A percentile compares a stretch with the other conserved stretches of the same genome.
phyloP scores from a whole-genome alignment of 495 filamentous ascomycete species.

The Acidiella bohemica region DNA sequence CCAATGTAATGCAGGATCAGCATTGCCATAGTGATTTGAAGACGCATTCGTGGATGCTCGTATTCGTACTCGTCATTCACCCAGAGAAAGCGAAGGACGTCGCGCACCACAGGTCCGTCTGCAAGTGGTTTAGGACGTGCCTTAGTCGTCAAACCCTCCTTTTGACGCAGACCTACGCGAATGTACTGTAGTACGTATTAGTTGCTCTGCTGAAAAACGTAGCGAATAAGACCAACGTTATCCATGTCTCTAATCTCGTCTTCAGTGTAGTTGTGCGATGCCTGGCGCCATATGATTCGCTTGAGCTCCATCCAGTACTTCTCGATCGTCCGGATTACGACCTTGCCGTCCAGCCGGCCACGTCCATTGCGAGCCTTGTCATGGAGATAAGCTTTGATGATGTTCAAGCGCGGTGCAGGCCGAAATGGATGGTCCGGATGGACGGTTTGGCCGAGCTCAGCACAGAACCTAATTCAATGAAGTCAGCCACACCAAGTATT shows the following conservation, averaged over 20 bases:
- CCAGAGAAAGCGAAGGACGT: background rate
- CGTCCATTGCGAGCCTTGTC: background rate
- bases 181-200: background rate
- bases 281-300: background rate
- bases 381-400: background rate
- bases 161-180: background rate
- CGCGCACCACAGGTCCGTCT: background rate
- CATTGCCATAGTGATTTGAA: background rate
- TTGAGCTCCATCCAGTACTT: background rate
- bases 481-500: no score
- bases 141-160: background rate
- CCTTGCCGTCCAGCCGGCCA: background rate
- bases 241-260: background rate
- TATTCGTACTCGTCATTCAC: conserved; percentile 1
- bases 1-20: background rate
- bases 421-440: background rate
- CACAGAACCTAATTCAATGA: no score
- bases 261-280: background rate
- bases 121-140: background rate
- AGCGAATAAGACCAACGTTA: background rate
- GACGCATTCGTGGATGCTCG: background rate
- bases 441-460: background rate
- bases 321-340: background rate
- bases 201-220: background rate
- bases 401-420: background rate